Evolutionary conservation across 2,329 filamentous ascomycete species (phyloP), one percentile per base, ranked within the genome.

Genomic region (Dactylellina cionopaga): DNA sequence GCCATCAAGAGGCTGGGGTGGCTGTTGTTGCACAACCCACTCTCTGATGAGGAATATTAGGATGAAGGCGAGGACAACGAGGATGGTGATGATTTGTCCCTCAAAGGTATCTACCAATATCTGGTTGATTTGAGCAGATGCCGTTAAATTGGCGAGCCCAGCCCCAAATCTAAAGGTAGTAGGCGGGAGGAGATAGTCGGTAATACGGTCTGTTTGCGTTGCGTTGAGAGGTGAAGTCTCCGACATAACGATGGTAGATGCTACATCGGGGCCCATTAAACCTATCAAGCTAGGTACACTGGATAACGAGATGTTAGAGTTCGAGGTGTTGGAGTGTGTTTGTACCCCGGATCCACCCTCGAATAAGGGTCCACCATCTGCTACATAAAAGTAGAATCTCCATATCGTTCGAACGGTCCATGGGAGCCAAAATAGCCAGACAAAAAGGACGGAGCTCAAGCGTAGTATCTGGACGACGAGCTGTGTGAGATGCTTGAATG

Each of bases 11-110:
- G 80, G 82, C 72, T 95, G 90, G 75, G 93, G 89, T 3, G 94
- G 95, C 79, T 99, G 95, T 79, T 99, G 95, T 79, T 99, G 95
- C 7, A 99, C 92, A 54, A 99, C 95, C 86, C 96, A 99, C 81
- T 99, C 95, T 47, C 96, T 85, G 47, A 99, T 97, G 2, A 99
- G 82, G 76, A 99, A 99, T 41, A 99, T 89, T n/a, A 99, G 83
- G 69, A 99, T 97, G 80, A 98, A 99, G 66, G 90, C 92, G 44
- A 96, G 86, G 5, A 99, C 94, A 54, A 98, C 92, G 9, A 96
- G 82, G 4, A 97, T 83, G 0, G 94, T 99, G 76, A 99, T 96
- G 49, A 98, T 87, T 78, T 96, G 93, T 2, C 95, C 95, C 81
- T 99, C 95, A 2, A 97, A 83, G 0, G 94, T 87, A 76, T 92